Evolutionary conservation across 2,329 filamentous ascomycete species (phyloP).

Genomic region (Geosmithia morbida): DNA sequence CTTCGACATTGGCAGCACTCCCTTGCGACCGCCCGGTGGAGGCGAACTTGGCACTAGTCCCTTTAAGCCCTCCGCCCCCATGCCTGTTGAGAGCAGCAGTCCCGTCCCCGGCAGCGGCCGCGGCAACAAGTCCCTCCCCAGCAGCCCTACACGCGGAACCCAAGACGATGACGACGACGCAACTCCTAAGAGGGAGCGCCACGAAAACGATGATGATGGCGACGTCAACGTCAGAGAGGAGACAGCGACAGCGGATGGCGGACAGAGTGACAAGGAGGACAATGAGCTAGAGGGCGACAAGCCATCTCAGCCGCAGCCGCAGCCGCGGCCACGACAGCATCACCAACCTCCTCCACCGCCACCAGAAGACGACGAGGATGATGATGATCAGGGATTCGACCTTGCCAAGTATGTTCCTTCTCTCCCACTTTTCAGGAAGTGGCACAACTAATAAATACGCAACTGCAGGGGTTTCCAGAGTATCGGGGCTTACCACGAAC

Average conservation of each 20-base stretch:
- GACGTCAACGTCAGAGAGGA: too few relatives aligned
- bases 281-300: constrained; percentile 1
- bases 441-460: constrained; percentile 7
- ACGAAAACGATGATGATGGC: neutral
- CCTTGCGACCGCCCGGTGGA: constrained; percentile 32
- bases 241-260: neutral
- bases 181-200: constrained; percentile 2
- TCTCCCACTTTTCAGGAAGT: neutral
- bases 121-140: constrained; percentile 33
- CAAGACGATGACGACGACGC: constrained; percentile 5
- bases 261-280: constrained; percentile 2
- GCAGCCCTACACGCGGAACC: constrained; percentile 29
- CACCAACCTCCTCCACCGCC: neutral
- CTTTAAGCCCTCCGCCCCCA: constrained; percentile 27
- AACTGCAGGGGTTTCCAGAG: constrained; percentile 44
- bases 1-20: constrained; percentile 62
- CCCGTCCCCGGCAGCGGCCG: constrained; percentile 22
- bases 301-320: constrained; percentile 2
- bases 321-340: neutral
- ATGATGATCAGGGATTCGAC: constrained; percentile 41
- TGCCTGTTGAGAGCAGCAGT: constrained; percentile 42
- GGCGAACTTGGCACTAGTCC: constrained; percentile 41
- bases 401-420: constrained; percentile 37
- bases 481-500: constrained; percentile 48
- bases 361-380: constrained; percentile 5